Evolutionary conservation across 2,329 filamentous ascomycete genomes (phyloP).

Genomic region (Penicillium sp.): DNA sequence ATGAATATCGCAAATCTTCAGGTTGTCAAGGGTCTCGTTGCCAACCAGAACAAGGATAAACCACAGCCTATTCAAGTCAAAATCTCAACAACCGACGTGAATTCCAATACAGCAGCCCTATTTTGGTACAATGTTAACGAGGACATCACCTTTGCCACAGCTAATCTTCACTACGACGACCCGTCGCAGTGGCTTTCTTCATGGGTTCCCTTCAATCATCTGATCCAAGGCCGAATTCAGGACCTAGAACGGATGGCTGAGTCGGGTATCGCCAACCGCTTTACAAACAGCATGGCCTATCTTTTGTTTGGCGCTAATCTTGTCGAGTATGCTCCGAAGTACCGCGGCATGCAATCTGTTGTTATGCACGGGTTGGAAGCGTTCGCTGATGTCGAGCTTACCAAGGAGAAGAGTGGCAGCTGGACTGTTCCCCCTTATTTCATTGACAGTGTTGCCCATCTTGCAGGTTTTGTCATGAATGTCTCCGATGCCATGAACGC

Average conservation of each 20-base stretch:
- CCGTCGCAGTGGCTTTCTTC: constrained; percentile 21
- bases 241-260: constrained; percentile 22
- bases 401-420: constrained; percentile 8
- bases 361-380: constrained; percentile 20
- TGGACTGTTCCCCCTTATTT: constrained; percentile 28
- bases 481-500: constrained; percentile 27
- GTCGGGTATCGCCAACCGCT: constrained; percentile 22
- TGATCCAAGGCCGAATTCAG: constrained; percentile 25
- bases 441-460: constrained; percentile 33
- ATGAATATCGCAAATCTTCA: constrained; percentile 22
- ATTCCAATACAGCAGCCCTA: constrained; percentile 4
- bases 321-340: constrained; percentile 18
- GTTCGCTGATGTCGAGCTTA: constrained; percentile 26
- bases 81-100: constrained; percentile 42
- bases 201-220: constrained; percentile 23
- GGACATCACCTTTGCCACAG: constrained; percentile 20
- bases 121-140: constrained; percentile 25
- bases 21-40: constrained; percentile 45
- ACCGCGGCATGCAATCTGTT: constrained; percentile 17
- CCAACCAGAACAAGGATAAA: constrained; percentile 31
- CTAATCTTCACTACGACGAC: constrained; percentile 17
- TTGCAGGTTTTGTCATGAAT: constrained; percentile 39
- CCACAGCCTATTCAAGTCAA: constrained; percentile 19
- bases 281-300: constrained; percentile 26
- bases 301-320: constrained; percentile 21